Base-by-base conservation (phyloP, 768 basidiomycete genomes). In the Kwoniella sp. region DNA sequence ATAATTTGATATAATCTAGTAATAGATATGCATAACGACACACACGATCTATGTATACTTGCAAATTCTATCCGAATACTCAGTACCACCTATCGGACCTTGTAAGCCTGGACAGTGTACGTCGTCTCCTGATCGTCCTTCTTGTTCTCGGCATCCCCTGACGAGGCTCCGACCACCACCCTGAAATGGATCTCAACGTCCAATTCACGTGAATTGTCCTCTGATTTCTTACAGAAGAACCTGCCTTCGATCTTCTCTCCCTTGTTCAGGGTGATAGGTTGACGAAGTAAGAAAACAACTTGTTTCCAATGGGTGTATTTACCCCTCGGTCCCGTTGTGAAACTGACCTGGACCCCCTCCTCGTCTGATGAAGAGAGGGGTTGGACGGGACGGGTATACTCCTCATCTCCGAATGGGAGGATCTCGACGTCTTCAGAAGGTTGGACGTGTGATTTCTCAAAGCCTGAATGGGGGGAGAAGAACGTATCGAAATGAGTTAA, bases 251-350 rank as follows among this genome's bases (percentile, higher is more conserved):
- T 87, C 25, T 84, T 78, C 1, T 89, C 86, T 89, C 91, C 91
- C 82, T 90, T 87, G 2, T 85, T 84, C 1, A 90, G 87, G n/a
- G 79, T 74, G 56, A 97, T 85, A 0, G 91, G 90, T 59, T 92
- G 87, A 50, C 85, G 83, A 61, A 99, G 83, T 69, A 98, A 79
- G 80, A 99, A 96, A 1, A 92, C 71, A 0, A 95, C 92, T 76
- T 99, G 95, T 77, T 92, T 93, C 95, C 95, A 98, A 78, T 99
- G 95, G 26, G 94, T 98, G 10, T 91, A 87, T 24, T 86, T 85
- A 61, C 90, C 93, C 70, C 82, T 82, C 10, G 95, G 93, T 0
- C 95, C 91, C 0, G 95, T 98, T 70, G 91, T 94, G 80, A 99
- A 84, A 46, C 76, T 72, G 17, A 73, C 30, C 53, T 36, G n/a